Evolutionary conservation across 2,329 filamentous ascomycete species (phyloP).

Genomic region (Hypoxylon sp.): DNA sequence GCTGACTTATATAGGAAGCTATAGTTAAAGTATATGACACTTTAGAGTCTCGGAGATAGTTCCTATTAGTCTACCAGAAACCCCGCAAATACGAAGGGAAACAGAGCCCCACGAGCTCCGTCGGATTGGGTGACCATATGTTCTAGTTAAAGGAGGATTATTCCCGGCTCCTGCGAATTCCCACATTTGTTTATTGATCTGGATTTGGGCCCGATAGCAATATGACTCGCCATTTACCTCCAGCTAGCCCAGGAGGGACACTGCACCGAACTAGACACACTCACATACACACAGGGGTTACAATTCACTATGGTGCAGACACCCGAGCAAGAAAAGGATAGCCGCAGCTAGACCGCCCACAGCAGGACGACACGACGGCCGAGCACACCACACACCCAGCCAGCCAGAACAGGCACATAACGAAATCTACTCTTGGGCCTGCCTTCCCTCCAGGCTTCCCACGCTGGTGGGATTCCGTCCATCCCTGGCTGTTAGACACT

Average conservation of each 20-base stretch:
- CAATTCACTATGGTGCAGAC: constrained; percentile 44
- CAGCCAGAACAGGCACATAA: constrained; percentile 41
- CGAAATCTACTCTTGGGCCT: constrained; percentile 27
- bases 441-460: constrained; percentile 21
- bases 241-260: constrained; percentile 18
- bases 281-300: constrained; percentile 39
- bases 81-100: background rate
- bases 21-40: background rate
- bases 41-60: background rate
- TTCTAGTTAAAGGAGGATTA: background rate
- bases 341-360: constrained; percentile 45
- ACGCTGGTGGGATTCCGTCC: constrained; percentile 35
- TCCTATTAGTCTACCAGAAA: background rate
- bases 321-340: constrained; percentile 48
- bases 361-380: constrained; percentile 39
- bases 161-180: background rate
- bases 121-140: background rate
- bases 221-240: constrained; percentile 20
- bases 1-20: constrained; percentile 1
- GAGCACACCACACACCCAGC: constrained; percentile 30
- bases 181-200: background rate
- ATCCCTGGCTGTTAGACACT: constrained; percentile 25
- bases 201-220: constrained; percentile 9
- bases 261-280: constrained; percentile 24
- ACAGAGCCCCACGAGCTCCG: background rate